These are phyloP conservation scores for Phallus indusiatus DNA, from an alignment of 768 basidiomycete species.

Conservation along the genomic window DNA sequence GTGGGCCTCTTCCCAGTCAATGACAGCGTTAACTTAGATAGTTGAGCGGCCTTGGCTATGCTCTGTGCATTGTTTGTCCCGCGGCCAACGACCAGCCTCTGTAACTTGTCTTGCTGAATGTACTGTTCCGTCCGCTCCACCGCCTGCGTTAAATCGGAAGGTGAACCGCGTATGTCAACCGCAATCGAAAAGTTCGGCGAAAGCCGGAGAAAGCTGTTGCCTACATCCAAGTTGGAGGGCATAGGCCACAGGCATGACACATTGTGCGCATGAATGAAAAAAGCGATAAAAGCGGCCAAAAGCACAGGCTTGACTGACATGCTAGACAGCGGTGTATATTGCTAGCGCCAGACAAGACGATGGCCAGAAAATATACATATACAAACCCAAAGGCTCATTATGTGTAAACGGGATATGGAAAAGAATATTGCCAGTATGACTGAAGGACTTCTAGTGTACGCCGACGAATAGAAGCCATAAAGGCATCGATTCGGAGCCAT, in stretches of 20 bases:
- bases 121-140: conserved; percentile 5
- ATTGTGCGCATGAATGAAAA: neutral
- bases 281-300: neutral
- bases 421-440: too few species aligned
- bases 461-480: too few species aligned
- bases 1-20: conserved; percentile 2
- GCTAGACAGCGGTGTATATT: too few species aligned
- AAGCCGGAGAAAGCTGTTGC: conserved; percentile 4
- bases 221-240: conserved; percentile 2
- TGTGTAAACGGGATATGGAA: too few species aligned
- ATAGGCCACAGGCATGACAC: conserved; percentile 10
- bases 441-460: too few species aligned
- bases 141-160: conserved; percentile 8
- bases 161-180: conserved; percentile 2
- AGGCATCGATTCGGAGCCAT: too few species aligned
- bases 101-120: conserved; percentile 8
- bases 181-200: conserved; percentile 9
- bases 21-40: conserved; percentile 3
- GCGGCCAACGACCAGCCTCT: conserved; percentile 10
- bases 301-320: too few species aligned
- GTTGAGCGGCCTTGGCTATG: conserved; percentile 1
- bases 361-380: too few species aligned
- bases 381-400: too few species aligned
- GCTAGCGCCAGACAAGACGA: too few species aligned
- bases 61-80: conserved; percentile 6